Evolutionary conservation across 139 green algal species (phyloP), one percentile per base, ranked within the genome.

Genomic region (Tetratostichococcus sp.): DNA sequence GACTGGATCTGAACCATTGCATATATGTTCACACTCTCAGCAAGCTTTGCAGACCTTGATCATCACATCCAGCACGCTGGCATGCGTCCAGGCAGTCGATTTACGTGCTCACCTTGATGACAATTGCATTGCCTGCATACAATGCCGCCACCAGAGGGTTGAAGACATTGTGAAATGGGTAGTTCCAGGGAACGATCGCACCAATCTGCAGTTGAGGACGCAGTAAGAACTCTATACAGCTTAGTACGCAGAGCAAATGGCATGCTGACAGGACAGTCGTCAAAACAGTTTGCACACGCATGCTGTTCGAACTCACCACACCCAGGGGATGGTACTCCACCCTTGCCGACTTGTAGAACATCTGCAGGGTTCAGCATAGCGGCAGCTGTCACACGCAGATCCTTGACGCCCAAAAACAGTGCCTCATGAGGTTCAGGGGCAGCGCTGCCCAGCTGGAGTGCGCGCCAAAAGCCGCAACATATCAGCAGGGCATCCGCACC

Each of bases 101-200:
- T 8, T 8, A 50, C 39, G 39, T 14, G n/a, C 17, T 5, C 69
- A 94, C 92, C 89, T 99, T 99, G 80, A 99, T 90, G 26, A 98
- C 92, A 31, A 98, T 88, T 30, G 86, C 90, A 72, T 98, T 98
- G 30, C 95, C 95, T n/a, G 94, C 83, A 78, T 97, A 97, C 0
- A 98, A 67, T 1, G 92, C 91, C 0, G 95, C 92, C 1, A 91
- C 91, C 25, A 99, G 85, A 1, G 95, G 95, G 86, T 99, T 99
- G 66, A 98, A 90, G 22, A 99, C 85, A 83, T 99, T 99, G 88
- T 99, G 95, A 80, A 99, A 98, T 67, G 95, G 95, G 82, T 97
- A 98, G 87, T 99, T 99, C 91, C 92, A 99, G 14, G 95, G 95
- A 65, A 99, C 94, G 73, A 99, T 99, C 35, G 94, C 94, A 19